Evolutionary conservation across 495 filamentous ascomycete species (phyloP).

Genomic region (Podospora conica): DNA sequence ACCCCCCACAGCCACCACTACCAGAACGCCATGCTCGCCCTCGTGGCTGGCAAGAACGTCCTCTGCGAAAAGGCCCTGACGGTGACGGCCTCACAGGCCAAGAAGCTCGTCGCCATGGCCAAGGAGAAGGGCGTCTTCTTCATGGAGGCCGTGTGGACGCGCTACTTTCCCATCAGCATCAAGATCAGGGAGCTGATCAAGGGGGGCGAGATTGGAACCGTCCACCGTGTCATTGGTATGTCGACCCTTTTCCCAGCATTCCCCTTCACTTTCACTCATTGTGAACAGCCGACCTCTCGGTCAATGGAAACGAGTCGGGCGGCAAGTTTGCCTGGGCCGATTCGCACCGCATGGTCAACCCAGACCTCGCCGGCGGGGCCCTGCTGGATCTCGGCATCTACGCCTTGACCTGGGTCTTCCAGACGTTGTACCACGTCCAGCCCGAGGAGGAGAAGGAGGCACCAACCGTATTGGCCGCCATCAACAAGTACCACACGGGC

Average conservation of each 20-base stretch:
- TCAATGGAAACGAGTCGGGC: slow-evolving; percentile 34
- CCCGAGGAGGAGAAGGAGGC: slow-evolving; percentile 50
- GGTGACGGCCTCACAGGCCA: slow-evolving; percentile 75
- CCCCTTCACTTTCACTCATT: neutral
- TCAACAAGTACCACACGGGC: slow-evolving; percentile 73
- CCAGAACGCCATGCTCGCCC: slow-evolving; percentile 76
- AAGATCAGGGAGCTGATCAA: slow-evolving; percentile 67
- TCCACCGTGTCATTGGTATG: slow-evolving; percentile 63
- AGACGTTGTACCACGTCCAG: slow-evolving; percentile 77
- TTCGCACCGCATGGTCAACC: slow-evolving; percentile 76
- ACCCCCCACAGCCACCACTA: slow-evolving; percentile 96
- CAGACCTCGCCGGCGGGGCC: slow-evolving; percentile 77
- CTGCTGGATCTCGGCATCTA: slow-evolving; percentile 89
- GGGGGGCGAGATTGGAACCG: slow-evolving; percentile 64
- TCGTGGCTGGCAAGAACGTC: slow-evolving; percentile 81
- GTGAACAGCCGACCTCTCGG: slow-evolving; percentile 51
- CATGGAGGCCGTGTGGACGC: slow-evolving; percentile 96
- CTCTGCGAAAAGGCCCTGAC: slow-evolving; percentile 94
- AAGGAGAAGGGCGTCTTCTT: slow-evolving; percentile 78
- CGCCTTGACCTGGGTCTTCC: slow-evolving; percentile 88
- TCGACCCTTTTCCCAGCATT: neutral
- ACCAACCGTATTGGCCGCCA: slow-evolving; percentile 47
- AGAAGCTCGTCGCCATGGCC: slow-evolving; percentile 67
- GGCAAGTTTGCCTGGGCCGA: slow-evolving; percentile 43
- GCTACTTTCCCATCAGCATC: slow-evolving; percentile 78